Conservation (phyloP, 345 rosid genomes). For the Ceriops tagal region DNA sequence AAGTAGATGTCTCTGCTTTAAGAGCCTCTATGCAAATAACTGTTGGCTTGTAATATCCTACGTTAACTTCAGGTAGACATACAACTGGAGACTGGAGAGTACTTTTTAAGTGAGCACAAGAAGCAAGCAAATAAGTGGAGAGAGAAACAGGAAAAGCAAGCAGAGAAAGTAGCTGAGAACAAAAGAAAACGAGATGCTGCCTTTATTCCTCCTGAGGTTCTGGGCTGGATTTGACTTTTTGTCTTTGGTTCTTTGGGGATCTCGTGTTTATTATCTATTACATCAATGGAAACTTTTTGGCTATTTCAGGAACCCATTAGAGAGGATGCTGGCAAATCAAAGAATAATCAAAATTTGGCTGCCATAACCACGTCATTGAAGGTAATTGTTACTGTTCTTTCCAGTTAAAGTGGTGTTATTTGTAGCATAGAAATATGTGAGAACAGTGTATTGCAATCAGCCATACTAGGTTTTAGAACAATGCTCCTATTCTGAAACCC, state of each 20-base stretch:
- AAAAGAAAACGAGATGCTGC: slow-evolving; percentile 79
- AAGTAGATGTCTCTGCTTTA: no score
- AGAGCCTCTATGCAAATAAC: no score
- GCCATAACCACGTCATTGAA: slow-evolving; percentile 59
- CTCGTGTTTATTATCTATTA: not conserved
- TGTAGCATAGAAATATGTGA: no score
- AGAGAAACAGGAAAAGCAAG: slow-evolving; percentile 82
- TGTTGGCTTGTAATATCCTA: not conserved
- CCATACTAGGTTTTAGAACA: no score
- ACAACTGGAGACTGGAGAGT: slow-evolving; percentile 76
- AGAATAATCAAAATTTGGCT: slow-evolving; percentile 43
- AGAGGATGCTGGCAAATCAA: slow-evolving; percentile 34
- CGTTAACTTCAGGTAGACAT: slow-evolving; percentile 53
- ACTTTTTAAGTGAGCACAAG: slow-evolving; percentile 58
- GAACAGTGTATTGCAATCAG: no score
- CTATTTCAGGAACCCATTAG: slow-evolving; percentile 40
- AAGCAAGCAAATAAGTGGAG: slow-evolving; percentile 71
- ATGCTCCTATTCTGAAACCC: no score
- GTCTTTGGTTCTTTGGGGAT: not conserved
- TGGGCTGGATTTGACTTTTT: not conserved
- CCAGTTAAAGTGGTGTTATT: no score
- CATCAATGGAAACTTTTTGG: not conserved
- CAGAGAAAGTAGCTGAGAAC: slow-evolving; percentile 75
- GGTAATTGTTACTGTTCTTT: slow-evolving; percentile 31
- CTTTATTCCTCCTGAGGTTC: slow-evolving; percentile 84